phyloP scores from a whole-genome alignment of 768 basidiomycete species.

The Sistotremastrum niveocremeum region DNA sequence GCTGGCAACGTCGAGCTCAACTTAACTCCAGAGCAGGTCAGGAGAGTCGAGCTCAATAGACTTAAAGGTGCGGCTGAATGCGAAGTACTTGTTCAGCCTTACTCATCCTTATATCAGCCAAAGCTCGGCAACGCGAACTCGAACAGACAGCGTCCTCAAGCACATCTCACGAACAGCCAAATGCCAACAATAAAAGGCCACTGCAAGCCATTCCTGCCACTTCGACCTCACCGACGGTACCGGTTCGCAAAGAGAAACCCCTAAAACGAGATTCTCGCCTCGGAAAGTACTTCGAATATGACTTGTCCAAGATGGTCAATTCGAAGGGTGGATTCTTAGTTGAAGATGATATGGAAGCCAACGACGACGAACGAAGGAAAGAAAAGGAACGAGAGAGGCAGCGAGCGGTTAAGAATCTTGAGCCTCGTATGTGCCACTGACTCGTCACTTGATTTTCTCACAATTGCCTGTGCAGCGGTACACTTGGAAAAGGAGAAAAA shows the following conservation, averaged over 20 bases:
- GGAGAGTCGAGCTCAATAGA: constrained; percentile 65
- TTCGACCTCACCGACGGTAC: constrained; percentile 47
- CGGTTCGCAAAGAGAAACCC: constrained; percentile 20
- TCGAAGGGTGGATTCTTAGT: constrained; percentile 92
- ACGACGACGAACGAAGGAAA: constrained; percentile 60
- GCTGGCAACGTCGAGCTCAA: constrained; percentile 11
- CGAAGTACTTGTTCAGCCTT: neutral
- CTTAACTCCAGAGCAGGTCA: constrained; percentile 55
- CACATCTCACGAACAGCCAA: constrained; percentile 32
- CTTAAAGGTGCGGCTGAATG: constrained; percentile 40
- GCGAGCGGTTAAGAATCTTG: constrained; percentile 58
- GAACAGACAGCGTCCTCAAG: constrained; percentile 35
- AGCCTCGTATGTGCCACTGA: constrained; percentile 46
- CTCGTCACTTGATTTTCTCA: constrained; percentile 1
- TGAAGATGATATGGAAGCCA: constrained; percentile 72
- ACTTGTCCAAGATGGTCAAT: constrained; percentile 92
- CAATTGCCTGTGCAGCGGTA: constrained; percentile 40
- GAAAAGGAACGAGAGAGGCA: constrained; percentile 74
- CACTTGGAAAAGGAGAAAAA: constrained; percentile 59
- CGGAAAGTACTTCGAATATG: constrained; percentile 94
- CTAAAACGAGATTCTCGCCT: constrained; percentile 65
- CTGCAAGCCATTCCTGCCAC: constrained; percentile 41
- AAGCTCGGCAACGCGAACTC: constrained; percentile 55
- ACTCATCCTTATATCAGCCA: constrained; percentile 33
- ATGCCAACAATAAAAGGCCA: constrained; percentile 67